phyloP scores from a whole-genome alignment of 2,329 filamentous ascomycete genomes.

The Claviceps sp. region DNA sequence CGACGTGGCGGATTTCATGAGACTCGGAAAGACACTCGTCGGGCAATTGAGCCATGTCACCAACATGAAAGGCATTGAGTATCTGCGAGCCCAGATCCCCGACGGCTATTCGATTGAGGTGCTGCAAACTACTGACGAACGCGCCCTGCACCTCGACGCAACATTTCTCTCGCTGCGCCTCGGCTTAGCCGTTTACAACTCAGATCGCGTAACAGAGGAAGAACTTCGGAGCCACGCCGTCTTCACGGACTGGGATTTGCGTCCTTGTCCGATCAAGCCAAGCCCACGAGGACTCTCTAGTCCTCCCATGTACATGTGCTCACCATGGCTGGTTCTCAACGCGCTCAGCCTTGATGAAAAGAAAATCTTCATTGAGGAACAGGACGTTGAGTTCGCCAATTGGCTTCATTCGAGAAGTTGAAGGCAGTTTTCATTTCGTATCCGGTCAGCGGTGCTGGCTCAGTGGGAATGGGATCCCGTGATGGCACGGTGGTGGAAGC shows the following conservation, averaged over 20 bases:
- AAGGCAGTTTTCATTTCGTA: too few species aligned
- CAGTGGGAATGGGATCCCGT: too few species aligned
- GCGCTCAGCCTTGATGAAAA: slow-evolving; percentile 15
- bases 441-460: too few species aligned
- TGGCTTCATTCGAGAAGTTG: too few species aligned
- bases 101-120: slow-evolving; percentile 17
- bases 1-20: slow-evolving; percentile 21
- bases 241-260: slow-evolving; percentile 16
- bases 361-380: slow-evolving; percentile 14
- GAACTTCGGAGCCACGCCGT: slow-evolving; percentile 12
- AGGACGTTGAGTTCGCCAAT: slow-evolving; percentile 8
- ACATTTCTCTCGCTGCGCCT: slow-evolving; percentile 17
- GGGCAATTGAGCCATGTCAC: slow-evolving; percentile 21
- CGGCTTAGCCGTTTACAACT: slow-evolving; percentile 16
- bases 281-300: background rate
- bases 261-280: slow-evolving; percentile 12
- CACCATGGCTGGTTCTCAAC: slow-evolving; percentile 15
- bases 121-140: slow-evolving; percentile 12
- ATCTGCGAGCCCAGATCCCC: slow-evolving; percentile 12
- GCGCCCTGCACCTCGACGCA: slow-evolving; percentile 20
- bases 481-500: too few species aligned
- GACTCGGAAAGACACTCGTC: slow-evolving; percentile 18
- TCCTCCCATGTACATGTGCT: slow-evolving; percentile 16
- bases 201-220: slow-evolving; percentile 11
- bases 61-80: slow-evolving; percentile 17